Conservation (phyloP, 306 rosid genomes). For the Canavalia gladiata region DNA sequence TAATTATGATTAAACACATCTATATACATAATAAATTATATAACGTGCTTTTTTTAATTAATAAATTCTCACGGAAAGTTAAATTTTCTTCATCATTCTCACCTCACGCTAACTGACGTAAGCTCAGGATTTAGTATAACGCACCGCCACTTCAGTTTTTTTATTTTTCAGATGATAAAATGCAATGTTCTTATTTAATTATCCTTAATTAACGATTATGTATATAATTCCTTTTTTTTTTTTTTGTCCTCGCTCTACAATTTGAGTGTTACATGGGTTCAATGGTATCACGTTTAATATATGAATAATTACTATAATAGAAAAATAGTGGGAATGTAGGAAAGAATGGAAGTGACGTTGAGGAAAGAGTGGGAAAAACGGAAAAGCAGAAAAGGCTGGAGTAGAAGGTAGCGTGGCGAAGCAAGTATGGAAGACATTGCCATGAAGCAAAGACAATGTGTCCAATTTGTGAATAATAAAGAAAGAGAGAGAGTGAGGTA, state of each 20-base stretch:
- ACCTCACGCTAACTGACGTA: background rate
- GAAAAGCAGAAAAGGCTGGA: conserved; percentile 2
- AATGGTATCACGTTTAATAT: background rate
- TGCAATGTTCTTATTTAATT: background rate
- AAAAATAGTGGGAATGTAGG: background rate
- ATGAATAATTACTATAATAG: background rate
- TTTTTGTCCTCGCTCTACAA: background rate
- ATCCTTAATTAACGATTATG: background rate
- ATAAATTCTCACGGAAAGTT: no score
- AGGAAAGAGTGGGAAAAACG: conserved; percentile 36
- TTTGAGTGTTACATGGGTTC: background rate
- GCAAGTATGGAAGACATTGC: conserved; percentile 47
- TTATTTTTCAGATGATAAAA: background rate
- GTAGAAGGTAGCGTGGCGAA: conserved; percentile 33
- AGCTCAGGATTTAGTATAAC: conserved; percentile 2
- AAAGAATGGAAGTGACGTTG: conserved; percentile 10
- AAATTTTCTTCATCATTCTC: no score
- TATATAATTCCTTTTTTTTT: background rate
- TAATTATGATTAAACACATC: no score
- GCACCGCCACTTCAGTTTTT: background rate
- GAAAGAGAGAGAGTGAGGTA: background rate
- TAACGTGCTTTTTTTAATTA: no score
- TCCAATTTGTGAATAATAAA: conserved; percentile 15
- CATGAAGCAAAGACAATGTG: conserved; percentile 51
- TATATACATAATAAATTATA: no score